These are phyloP conservation scores for Erysimum cheiri DNA, from an alignment of 441 rosid species.

Conservation along the genomic window DNA sequence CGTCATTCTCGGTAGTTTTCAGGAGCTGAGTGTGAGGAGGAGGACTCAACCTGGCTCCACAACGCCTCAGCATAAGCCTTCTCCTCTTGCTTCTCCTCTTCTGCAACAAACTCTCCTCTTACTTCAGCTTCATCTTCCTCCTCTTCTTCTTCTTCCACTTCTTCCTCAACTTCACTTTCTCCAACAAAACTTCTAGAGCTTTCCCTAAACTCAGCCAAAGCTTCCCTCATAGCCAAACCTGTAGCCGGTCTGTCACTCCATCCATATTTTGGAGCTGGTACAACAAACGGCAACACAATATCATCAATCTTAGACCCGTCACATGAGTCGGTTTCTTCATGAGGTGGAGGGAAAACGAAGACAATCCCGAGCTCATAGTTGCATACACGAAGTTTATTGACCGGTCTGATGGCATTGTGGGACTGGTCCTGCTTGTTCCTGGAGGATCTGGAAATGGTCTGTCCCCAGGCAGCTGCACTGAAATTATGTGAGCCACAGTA, in stretches of 20 bases:
- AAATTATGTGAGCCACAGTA: constrained; percentile 94
- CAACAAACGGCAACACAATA: constrained; percentile 68
- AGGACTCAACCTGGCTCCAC: constrained; percentile 73
- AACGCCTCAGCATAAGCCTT: constrained; percentile 72
- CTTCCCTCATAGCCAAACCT: constrained; percentile 74
- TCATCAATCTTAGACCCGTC: constrained; percentile 57
- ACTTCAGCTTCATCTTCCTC: constrained; percentile 48
- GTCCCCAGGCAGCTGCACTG: constrained; percentile 97
- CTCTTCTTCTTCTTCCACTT: constrained; percentile 57
- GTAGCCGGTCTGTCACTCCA: constrained; percentile 82
- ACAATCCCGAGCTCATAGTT: constrained; percentile 92
- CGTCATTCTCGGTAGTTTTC: constrained; percentile 21
- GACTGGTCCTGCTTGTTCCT: constrained; percentile 46
- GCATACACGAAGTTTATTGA: constrained; percentile 65
- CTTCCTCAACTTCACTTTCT: constrained; percentile 52
- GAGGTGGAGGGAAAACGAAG: constrained; percentile 70
- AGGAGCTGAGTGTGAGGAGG: constrained; percentile 50
- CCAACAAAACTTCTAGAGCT: constrained; percentile 44
- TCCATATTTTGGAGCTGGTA: constrained; percentile 82
- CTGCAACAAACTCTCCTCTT: constrained; percentile 46
- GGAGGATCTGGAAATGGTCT: constrained; percentile 53
- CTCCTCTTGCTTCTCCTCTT: constrained; percentile 86
- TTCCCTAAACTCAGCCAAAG: constrained; percentile 50
- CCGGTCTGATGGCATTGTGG: constrained; percentile 37
- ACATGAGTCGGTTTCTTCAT: constrained; percentile 38